Conservation (phyloP, 768 basidiomycete species). For the Phylloporus sp. region DNA sequence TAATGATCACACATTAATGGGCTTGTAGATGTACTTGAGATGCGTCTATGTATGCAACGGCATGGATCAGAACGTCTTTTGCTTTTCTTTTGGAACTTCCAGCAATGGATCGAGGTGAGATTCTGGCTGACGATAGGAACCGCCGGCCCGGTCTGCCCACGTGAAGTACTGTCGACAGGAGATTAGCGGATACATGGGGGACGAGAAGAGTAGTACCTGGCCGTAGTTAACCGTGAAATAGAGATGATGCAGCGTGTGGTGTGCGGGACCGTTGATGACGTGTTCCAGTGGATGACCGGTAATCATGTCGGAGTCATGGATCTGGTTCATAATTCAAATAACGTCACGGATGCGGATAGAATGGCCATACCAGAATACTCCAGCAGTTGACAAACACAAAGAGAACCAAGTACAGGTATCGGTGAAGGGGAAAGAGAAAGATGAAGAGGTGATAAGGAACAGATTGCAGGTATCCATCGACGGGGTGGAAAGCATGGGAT, state of each 20-base stretch:
- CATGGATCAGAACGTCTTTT: neutral
- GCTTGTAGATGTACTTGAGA: slow-evolving; percentile 15
- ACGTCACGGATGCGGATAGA: neutral
- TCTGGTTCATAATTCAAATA: slow-evolving; percentile 42
- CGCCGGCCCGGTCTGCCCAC: slow-evolving; percentile 80
- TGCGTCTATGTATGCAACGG: slow-evolving; percentile 1
- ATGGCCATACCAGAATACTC: slow-evolving; percentile 73
- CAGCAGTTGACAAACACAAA: slow-evolving; percentile 94
- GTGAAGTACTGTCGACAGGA: slow-evolving; percentile 80
- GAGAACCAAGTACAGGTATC: slow-evolving; percentile 73
- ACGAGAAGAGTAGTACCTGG: slow-evolving; percentile 62
- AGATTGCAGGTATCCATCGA: slow-evolving; percentile 93
- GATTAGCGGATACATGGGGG: slow-evolving; percentile 14
- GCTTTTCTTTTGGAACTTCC: slow-evolving; percentile 42
- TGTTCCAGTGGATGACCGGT: slow-evolving; percentile 84
- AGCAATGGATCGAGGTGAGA: slow-evolving; percentile 81
- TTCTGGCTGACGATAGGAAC: slow-evolving; percentile 87
- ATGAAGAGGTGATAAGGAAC: slow-evolving; percentile 93
- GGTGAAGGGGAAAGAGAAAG: slow-evolving; percentile 88
- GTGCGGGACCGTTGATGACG: slow-evolving; percentile 96
- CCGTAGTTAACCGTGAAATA: slow-evolving; percentile 98
- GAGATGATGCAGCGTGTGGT: slow-evolving; percentile 94
- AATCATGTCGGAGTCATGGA: slow-evolving; percentile 99
- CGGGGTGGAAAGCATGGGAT: slow-evolving; percentile 94
- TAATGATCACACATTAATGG: slow-evolving; percentile 17